Conservation (phyloP, 305 asterid genomes). For the Plantago rigida region DNA sequence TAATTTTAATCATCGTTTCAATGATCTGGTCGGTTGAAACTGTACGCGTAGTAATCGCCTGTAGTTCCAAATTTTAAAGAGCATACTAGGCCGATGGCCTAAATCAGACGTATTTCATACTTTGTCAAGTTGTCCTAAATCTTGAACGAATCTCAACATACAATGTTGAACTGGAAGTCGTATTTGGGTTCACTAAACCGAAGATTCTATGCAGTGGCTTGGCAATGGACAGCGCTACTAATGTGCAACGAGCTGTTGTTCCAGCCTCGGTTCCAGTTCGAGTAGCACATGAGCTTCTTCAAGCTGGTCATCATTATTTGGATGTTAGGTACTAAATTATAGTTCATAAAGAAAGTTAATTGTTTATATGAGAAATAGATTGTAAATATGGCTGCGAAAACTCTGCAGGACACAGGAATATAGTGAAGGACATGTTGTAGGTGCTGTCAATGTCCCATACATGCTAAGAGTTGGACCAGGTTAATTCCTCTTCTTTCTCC, state of each 20-base stretch:
- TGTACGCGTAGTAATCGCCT: no score
- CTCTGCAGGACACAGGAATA: conserved; percentile 53
- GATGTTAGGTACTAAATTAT: conserved; percentile 47
- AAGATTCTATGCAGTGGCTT: conserved; percentile 34
- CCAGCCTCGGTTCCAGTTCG: conserved; percentile 72
- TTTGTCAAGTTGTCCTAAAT: no score
- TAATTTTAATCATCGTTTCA: no score
- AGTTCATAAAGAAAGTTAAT: not conserved
- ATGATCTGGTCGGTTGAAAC: no score
- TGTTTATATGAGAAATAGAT: not conserved
- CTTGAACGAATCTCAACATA: no score
- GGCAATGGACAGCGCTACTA: conserved; percentile 32
- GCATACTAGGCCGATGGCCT: no score
- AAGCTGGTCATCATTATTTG: conserved; percentile 60
- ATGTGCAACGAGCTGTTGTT: conserved; percentile 30
- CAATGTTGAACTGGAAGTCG: not conserved
- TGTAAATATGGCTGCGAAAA: not conserved
- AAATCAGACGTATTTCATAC: no score
- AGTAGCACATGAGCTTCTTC: conserved; percentile 63
- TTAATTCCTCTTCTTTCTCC: conserved; percentile 2
- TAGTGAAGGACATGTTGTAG: conserved; percentile 51
- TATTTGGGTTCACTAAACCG: not conserved
- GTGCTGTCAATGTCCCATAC: conserved; percentile 63
- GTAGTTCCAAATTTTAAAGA: no score
- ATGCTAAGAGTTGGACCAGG: conserved; percentile 55